Base-by-base conservation (phyloP, 768 basidiomycete species). In the Dentipellis fragilis region DNA sequence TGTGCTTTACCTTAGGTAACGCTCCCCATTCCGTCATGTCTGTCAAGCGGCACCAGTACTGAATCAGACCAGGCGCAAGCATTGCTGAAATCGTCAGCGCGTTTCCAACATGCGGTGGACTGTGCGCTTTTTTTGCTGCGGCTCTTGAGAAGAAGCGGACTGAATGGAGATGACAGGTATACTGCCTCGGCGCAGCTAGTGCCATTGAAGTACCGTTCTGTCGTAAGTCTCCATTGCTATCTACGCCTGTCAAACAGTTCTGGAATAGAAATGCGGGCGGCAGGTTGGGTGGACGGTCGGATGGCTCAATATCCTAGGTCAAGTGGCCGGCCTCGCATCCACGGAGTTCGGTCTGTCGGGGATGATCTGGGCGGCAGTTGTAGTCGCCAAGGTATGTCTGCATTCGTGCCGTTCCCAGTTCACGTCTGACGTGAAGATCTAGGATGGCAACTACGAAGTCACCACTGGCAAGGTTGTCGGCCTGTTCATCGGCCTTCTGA, bases 291-390 rank as follows among this genome's bases (percentile, higher is more conserved):
- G 85, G 85, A 69, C 87, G 10, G 87, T 89, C 16, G 87, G 87
- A 50, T 89, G 87, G 87, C 75, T 92, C 46, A 92, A 92, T 65
- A 81, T 89, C 42, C 78, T 89, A 14, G 87, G 88, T 37, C 89
- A 92, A 69, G 80, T 90, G 55, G 89, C 90, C 11, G 91, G 91
- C 29, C 74, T 92, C 50, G 86, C 90, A 7, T 91, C 87, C 2
- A 92, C 89, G 0, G 89, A 92, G 67, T 92, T 89, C 64, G 89
- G 89, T 23, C 75, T 89, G 19, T 75, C 85, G 19, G 79, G 76
- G 65, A 89, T 88, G 87, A 86, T 89, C 40, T 79, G 85, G 73
- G 82, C 83, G n/a, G 89, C 89, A 3, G 84, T 84, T 36, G 77
- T 75, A 17, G 68, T 87, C 49, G 81, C 77, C 54, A 80, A 74